phyloP scores from a whole-genome alignment of 192 early-diverging fungal genomes.

The Coemansia sp. region DNA sequence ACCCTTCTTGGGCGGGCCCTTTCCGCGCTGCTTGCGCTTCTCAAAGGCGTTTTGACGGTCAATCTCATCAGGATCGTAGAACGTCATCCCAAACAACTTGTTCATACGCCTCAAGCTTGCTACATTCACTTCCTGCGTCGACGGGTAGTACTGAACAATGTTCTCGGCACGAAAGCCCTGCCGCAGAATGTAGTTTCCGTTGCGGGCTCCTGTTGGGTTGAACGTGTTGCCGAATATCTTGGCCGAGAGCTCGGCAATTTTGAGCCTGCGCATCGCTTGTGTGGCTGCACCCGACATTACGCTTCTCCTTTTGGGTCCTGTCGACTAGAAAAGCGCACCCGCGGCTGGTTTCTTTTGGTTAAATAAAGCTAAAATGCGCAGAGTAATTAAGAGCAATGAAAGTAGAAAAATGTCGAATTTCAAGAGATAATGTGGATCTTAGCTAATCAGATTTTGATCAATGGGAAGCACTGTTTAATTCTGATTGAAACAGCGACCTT shows the following conservation, averaged over 20 bases:
- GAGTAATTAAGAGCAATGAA: background rate
- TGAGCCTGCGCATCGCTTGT: conserved; percentile 30
- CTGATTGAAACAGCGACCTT: no score
- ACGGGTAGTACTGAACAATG: conserved; percentile 68
- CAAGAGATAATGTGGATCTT: background rate
- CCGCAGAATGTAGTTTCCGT: conserved; percentile 72
- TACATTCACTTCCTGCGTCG: conserved; percentile 41
- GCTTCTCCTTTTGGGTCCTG: background rate
- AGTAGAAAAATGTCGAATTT: background rate
- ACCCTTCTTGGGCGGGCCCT: conserved; percentile 76
- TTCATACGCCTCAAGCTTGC: conserved; percentile 27
- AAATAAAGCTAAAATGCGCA: background rate
- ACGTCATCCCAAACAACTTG: conserved; percentile 30
- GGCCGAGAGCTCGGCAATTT: conserved; percentile 60
- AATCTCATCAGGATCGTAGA: conserved; percentile 61
- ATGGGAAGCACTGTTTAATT: no score
- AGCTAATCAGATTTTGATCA: background rate
- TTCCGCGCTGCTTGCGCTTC: conserved; percentile 67
- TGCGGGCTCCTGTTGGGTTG: conserved; percentile 67
- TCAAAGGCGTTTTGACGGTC: conserved; percentile 67
- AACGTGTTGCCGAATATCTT: conserved; percentile 68
- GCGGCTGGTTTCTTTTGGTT: background rate
- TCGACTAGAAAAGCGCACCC: background rate
- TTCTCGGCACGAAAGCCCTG: conserved; percentile 67
- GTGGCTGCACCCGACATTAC: conserved; percentile 24